Evolutionary conservation across 441 rosid genomes (phyloP), one percentile per base, ranked within the genome.

Genomic region (Erodium chrysanthum): DNA sequence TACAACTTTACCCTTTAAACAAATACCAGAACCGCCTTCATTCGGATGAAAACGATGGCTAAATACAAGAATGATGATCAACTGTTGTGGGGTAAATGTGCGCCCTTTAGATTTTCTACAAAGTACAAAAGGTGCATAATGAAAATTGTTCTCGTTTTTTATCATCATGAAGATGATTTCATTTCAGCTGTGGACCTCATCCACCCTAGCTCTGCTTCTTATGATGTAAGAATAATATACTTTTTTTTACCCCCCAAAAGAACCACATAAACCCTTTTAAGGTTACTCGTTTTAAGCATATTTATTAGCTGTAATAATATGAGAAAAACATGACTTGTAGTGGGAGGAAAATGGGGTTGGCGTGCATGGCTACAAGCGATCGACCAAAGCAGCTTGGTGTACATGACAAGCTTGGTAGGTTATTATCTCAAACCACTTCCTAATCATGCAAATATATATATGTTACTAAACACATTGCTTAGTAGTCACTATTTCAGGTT

Each of bases 341-440:
- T 44, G 52, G 52, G 52, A 44, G 52, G 52, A 44, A 44, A 44
- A 44, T 44, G 52, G n/a, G 15, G 52, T 44, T 44, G 52, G 50
- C 50, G 50, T 35, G 15, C 15, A 44, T 44, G 52, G 52, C 52
- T n/a, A 44, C 17, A 44, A 44, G 52, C 52, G 52, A 44, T 44
- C 52, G 17, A 44, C 5, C n/a, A 44, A 12, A 42, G 15, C 52
- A 14, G 15, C 15, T 44, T 44, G 52, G 15, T 44, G 52, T 35
- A 35, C 40, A 35, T 35, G 52, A 44, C 7, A 44, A 44, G 52
- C 52, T 44, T 44, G 52, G n/a, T 44, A 44, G 52, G 52, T 44
- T 44, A 44, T n/a, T 44, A 44, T 44, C 52, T 44, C 52, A 44
- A 44, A 44, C 17, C 17, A 44, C 5, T 12, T 44, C 52, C 52